Evolutionary conservation across 106 monocot genomes (phyloP).

Genomic region (Dendrobium officinale): DNA sequence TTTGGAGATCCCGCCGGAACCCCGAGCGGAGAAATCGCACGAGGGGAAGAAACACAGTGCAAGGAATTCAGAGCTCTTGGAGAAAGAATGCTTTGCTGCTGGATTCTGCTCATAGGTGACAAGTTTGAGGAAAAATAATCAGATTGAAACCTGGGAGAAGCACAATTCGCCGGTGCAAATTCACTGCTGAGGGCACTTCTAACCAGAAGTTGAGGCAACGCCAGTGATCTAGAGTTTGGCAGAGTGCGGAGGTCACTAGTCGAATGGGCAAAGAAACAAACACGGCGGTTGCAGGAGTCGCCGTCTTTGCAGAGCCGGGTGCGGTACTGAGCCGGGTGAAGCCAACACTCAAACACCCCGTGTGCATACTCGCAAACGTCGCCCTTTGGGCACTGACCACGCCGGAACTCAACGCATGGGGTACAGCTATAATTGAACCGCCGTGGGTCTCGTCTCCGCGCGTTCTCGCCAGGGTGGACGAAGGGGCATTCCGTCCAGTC

Average conservation of each 20-base stretch:
- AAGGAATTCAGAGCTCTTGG: constrained; percentile 27
- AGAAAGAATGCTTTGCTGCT: constrained; percentile 31
- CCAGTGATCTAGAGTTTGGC: constrained; percentile 46
- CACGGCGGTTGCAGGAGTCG: constrained; percentile 30
- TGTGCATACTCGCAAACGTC: constrained; percentile 70
- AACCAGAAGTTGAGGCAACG: constrained; percentile 40
- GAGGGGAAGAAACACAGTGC: constrained; percentile 24
- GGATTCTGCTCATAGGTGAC: constrained; percentile 36
- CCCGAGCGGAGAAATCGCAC: constrained; percentile 48
- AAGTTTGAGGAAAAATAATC: constrained; percentile 10
- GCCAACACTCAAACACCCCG: constrained; percentile 79
- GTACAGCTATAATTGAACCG: constrained; percentile 67
- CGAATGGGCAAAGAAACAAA: constrained; percentile 73
- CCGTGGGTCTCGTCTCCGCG: constrained; percentile 56
- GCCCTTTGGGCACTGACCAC: constrained; percentile 47
- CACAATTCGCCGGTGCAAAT: constrained; percentile 7
- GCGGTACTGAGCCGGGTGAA: constrained; percentile 69
- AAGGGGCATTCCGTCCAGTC: constrained; percentile 87
- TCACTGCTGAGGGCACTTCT: constrained; percentile 29
- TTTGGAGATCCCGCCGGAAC: constrained; percentile 39
- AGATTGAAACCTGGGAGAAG: background rate
- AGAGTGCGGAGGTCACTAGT: constrained; percentile 49
- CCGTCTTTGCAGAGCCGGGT: constrained; percentile 71
- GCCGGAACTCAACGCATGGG: constrained; percentile 65
- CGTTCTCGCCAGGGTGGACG: constrained; percentile 72